Percentiles rank a stretch among this genome's conserved stretches.
These are phyloP conservation scores for Clavispora fructus DNA, from an alignment of 805 yeast species.

Conservation along the genomic window DNA sequence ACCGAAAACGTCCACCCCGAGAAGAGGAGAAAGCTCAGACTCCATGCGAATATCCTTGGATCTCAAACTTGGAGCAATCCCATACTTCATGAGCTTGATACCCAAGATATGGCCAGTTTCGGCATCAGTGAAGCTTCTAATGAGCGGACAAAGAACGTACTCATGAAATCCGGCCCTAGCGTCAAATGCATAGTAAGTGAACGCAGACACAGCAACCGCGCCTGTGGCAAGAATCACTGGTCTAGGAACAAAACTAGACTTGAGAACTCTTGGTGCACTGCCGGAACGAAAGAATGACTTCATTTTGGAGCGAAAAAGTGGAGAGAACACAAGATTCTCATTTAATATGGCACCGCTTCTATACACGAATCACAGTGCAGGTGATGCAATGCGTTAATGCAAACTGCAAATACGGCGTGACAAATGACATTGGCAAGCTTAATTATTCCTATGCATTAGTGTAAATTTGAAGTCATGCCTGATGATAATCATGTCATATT, in stretches of 20 bases:
- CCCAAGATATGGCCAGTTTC: constrained; percentile 83
- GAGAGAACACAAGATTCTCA: neutral
- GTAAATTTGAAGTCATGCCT: too few relatives aligned
- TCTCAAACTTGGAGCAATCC: constrained; percentile 58
- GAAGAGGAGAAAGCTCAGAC: constrained; percentile 27
- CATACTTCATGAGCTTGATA: constrained; percentile 60
- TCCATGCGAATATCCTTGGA: constrained; percentile 44
- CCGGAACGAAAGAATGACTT: constrained; percentile 4
- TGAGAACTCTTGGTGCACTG: constrained; percentile 4
- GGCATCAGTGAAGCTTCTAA: constrained; percentile 69
- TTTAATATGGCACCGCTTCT: neutral
- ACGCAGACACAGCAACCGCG: constrained; percentile 24
- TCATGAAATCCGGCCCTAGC: constrained; percentile 82
- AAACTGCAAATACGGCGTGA: neutral
- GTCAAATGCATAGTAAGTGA: constrained; percentile 57
- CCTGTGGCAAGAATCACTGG: constrained; percentile 15
- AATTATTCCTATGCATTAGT: too few relatives aligned
- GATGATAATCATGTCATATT: too few relatives aligned
- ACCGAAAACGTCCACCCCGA: constrained; percentile 64
- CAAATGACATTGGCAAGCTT: neutral
- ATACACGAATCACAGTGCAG: neutral
- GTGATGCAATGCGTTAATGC: neutral
- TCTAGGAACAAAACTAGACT: constrained; percentile 15
- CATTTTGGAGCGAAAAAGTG: neutral
- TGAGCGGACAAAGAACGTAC: constrained; percentile 70